Conservation (phyloP, 805 yeast species). For the Candida silvatica region DNA sequence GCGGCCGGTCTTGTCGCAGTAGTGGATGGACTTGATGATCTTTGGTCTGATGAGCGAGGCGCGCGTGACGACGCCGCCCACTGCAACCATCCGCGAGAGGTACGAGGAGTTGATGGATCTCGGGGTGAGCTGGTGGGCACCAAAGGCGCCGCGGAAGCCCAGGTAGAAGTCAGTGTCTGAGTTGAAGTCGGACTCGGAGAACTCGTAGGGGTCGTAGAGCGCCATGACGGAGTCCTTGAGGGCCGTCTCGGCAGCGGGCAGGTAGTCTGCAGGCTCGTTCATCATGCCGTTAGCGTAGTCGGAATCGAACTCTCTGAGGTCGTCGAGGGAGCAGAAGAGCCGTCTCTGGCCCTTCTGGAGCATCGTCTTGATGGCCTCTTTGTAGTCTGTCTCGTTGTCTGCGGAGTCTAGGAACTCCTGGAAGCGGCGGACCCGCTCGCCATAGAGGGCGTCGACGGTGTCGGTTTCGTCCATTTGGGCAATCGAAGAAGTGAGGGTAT, state of each 20-base stretch:
- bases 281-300: constrained; percentile 72
- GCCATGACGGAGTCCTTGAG: constrained; percentile 71
- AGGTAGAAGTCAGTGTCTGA: constrained; percentile 61
- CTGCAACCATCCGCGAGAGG: constrained; percentile 68
- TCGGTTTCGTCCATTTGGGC: constrained; percentile 19
- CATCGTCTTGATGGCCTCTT: constrained; percentile 65
- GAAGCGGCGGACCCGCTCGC: constrained; percentile 81
- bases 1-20: constrained; percentile 73
- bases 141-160: constrained; percentile 86
- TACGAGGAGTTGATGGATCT: constrained; percentile 73
- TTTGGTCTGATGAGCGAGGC: constrained; percentile 93
- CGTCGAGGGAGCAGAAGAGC: constrained; percentile 73
- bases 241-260: constrained; percentile 88
- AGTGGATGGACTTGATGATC: constrained; percentile 84
- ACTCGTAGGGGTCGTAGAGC: constrained; percentile 54
- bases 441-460: constrained; percentile 35
- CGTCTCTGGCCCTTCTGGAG: constrained; percentile 59
- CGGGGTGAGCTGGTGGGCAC: constrained; percentile 80
- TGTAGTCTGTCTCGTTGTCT: constrained; percentile 49
- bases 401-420: constrained; percentile 71
- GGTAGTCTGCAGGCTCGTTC: constrained; percentile 67
- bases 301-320: constrained; percentile 70
- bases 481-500: background rate
- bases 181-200: constrained; percentile 41
- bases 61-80: constrained; percentile 93